A percentile compares a stretch with the other conserved stretches of the same genome.
phyloP scores from a whole-genome alignment of 768 basidiomycete genomes.

The Mrakia hoshinonis region DNA sequence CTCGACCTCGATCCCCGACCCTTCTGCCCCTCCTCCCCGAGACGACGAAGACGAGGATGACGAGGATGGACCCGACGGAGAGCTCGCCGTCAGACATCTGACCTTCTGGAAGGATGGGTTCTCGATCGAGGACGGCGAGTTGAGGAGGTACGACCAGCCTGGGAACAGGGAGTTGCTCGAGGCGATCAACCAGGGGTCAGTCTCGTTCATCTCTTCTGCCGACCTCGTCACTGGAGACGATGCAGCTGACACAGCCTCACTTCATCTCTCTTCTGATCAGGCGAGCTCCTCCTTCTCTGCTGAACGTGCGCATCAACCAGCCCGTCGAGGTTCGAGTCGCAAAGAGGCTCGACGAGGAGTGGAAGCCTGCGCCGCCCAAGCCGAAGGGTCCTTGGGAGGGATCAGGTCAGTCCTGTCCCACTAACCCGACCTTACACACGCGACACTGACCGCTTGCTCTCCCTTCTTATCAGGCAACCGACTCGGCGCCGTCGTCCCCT shows the following conservation, averaged over 20 bases:
- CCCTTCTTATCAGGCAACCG: constrained; percentile 45
- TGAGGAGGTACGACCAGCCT: constrained; percentile 76
- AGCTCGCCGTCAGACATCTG: constrained; percentile 60
- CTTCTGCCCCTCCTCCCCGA: constrained; percentile 38
- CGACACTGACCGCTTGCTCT: neutral
- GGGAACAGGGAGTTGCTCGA: constrained; percentile 58
- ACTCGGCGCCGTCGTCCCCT: constrained; percentile 68
- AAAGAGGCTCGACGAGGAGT: constrained; percentile 63
- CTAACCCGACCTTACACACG: neutral
- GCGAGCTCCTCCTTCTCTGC: constrained; percentile 64
- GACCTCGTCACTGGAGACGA: neutral
- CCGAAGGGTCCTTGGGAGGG: constrained; percentile 47
- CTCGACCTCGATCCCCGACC: constrained; percentile 67
- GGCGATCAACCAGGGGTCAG: constrained; percentile 70
- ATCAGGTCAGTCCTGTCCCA: neutral
- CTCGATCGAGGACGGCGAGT: constrained; percentile 75
- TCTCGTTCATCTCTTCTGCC: constrained; percentile 26
- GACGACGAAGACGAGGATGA: constrained; percentile 36
- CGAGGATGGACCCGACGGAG: constrained; percentile 44
- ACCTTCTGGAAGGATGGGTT: constrained; percentile 94
- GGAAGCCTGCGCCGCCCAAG: constrained; percentile 51
- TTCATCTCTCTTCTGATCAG: constrained; percentile 41
- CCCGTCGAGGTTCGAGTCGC: constrained; percentile 73
- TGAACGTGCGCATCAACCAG: constrained; percentile 67
- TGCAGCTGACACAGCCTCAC: neutral